Conservation (phyloP, 2,329 filamentous ascomycete genomes). For the Bipolaris cookei region DNA sequence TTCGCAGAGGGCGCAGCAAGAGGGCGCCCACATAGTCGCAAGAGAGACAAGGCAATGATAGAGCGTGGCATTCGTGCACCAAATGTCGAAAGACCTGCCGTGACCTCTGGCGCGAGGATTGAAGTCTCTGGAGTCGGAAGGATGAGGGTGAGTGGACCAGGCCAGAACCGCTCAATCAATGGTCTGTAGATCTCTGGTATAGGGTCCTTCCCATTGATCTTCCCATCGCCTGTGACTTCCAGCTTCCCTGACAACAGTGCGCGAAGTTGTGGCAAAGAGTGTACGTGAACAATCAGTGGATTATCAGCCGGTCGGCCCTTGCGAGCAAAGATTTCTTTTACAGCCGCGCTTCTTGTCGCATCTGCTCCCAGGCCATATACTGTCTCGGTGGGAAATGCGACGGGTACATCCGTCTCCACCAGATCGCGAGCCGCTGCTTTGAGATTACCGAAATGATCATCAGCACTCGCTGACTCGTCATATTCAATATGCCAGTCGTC, state of each 20-base stretch:
- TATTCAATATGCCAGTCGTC: slow-evolving; percentile 47
- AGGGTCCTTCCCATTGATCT: slow-evolving; percentile 40
- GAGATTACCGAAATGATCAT: slow-evolving; percentile 61
- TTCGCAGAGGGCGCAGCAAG: slow-evolving; percentile 94
- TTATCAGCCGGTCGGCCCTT: slow-evolving; percentile 94
- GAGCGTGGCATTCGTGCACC: slow-evolving; percentile 89
- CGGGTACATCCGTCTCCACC: slow-evolving; percentile 71
- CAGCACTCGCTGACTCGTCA: slow-evolving; percentile 43
- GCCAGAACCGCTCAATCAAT: slow-evolving; percentile 87
- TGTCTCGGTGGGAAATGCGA: slow-evolving; percentile 96
- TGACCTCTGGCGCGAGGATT: slow-evolving; percentile 86
- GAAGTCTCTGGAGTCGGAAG: slow-evolving; percentile 75
- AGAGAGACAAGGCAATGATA: slow-evolving; percentile 84
- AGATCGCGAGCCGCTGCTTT: slow-evolving; percentile 71
- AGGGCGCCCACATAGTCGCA: slow-evolving; percentile 76
- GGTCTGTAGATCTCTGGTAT: slow-evolving; percentile 79
- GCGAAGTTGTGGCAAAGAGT: slow-evolving; percentile 78
- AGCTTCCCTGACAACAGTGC: slow-evolving; percentile 58
- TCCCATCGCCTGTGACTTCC: not conserved
- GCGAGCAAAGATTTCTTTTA: slow-evolving; percentile 88
- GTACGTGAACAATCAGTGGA: slow-evolving; percentile 90
- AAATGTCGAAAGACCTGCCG: slow-evolving; percentile 82
- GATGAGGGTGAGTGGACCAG: slow-evolving; percentile 89
- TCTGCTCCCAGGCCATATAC: slow-evolving; percentile 98
- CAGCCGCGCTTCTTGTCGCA: slow-evolving; percentile 81